A percentile compares a stretch with the other conserved stretches of the same genome.
Conservation (phyloP, 106 monocot species). For the Apostasia shenzhenica region DNA sequence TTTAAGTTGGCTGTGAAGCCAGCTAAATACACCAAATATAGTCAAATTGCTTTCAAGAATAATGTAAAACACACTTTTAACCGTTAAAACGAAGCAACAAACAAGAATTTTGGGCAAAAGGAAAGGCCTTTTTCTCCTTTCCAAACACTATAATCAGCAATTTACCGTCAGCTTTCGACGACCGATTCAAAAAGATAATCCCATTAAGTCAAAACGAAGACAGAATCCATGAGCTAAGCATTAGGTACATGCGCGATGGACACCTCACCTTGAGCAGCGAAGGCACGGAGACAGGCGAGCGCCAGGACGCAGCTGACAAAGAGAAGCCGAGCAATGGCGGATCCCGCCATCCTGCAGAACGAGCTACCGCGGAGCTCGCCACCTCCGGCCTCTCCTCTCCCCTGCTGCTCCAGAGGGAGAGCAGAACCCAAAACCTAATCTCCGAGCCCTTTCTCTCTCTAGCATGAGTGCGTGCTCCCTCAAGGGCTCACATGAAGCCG, state of each 20-base stretch:
- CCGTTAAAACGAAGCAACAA: too few species aligned
- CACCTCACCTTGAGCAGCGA: constrained; percentile 23
- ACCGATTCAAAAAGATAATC: background rate
- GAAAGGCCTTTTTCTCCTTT: background rate
- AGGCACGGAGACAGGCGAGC: constrained; percentile 1
- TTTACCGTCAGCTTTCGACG: background rate
- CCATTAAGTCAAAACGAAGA: background rate
- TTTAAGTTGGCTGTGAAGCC: too few species aligned
- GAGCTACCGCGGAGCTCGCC: too few species aligned
- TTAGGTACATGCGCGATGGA: background rate
- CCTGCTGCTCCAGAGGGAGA: too few species aligned
- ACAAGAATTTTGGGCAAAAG: background rate
- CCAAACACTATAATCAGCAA: background rate
- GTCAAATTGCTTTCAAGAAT: too few species aligned
- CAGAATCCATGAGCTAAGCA: background rate
- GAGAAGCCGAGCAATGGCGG: constrained; percentile 9
- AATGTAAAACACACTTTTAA: too few species aligned
- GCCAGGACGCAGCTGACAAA: constrained; percentile 9
- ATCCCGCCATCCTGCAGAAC: constrained; percentile 11
- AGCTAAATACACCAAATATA: too few species aligned
- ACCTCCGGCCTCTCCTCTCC: too few species aligned
- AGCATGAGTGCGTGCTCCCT: too few species aligned
- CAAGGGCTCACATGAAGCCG: too few species aligned
- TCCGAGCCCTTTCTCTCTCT: too few species aligned
- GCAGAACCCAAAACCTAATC: too few species aligned